Conservation (phyloP, 495 filamentous ascomycete genomes). For the Xylaria venustula region DNA sequence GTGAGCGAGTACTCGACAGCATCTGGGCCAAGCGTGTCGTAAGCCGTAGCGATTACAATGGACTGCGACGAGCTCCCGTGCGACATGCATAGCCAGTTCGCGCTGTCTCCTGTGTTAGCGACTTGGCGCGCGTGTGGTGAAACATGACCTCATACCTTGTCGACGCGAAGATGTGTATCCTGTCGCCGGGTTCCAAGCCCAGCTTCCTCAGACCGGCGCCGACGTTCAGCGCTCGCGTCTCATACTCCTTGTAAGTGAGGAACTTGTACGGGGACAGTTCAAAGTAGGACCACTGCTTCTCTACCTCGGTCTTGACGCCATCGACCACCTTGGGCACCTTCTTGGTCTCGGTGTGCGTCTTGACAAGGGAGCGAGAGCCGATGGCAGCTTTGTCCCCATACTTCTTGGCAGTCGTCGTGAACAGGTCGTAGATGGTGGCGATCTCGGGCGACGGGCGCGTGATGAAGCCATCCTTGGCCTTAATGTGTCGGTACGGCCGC, state of each 20-base stretch:
- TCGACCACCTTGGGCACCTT: slow-evolving; percentile 68
- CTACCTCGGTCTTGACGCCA: slow-evolving; percentile 57
- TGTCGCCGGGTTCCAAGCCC: slow-evolving; percentile 49
- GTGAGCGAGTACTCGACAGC: slow-evolving; percentile 61
- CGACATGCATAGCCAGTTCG: slow-evolving; percentile 49
- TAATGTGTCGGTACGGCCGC: slow-evolving; percentile 57
- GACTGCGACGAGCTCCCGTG: slow-evolving; percentile 56
- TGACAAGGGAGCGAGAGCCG: slow-evolving; percentile 56
- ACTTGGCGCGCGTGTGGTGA: not conserved
- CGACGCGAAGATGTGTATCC: slow-evolving; percentile 60
- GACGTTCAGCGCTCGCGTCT: slow-evolving; percentile 48
- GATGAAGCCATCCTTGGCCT: slow-evolving; percentile 51
- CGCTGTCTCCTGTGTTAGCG: slow-evolving; percentile 29
- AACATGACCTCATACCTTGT: slow-evolving; percentile 44
- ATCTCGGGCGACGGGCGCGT: slow-evolving; percentile 50
- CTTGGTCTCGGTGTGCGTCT: slow-evolving; percentile 60
- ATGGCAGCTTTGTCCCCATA: slow-evolving; percentile 57
- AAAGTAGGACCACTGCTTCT: slow-evolving; percentile 68
- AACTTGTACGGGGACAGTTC: slow-evolving; percentile 61
- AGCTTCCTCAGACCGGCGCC: slow-evolving; percentile 59
- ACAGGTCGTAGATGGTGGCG: slow-evolving; percentile 58
- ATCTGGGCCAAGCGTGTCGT: slow-evolving; percentile 62
- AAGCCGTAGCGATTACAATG: slow-evolving; percentile 64
- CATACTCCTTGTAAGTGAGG: slow-evolving; percentile 62
- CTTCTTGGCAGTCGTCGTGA: slow-evolving; percentile 51